Base-by-base conservation (phyloP, 1,284 basidiomycete genomes). In the Chalciporus sp. region DNA sequence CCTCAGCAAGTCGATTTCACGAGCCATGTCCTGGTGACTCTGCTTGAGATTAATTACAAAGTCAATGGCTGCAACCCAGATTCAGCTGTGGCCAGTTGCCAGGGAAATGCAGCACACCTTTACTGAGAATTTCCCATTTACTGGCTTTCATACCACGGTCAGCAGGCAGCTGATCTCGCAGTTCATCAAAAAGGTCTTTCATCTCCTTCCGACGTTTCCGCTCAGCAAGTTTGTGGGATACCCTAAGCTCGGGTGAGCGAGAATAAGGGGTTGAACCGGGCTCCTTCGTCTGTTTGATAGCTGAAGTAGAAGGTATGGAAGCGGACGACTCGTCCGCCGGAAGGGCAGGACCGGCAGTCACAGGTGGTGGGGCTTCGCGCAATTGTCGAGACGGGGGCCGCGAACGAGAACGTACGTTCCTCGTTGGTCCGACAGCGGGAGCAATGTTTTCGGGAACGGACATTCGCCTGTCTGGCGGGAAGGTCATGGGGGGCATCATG, bases 91-190 rank as follows among this genome's bases (percentile, higher is more conserved):
- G 58, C 37, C 23, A 26, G 39, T 40, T 29, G 44, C 49, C 11
- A 28, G 17, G 19, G 40, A 42, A 53, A 20, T 35, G 23, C 28
- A 28, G 71, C 79, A 60, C 61, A 92, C 94, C 91, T 85, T 95
- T 95, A 72, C 86, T 94, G 37, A 97, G 75, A 55, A 96, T 95
- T 75, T 97, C 94, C 95, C 94, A 97, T 75, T 98, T 98, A 75
- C 91, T 94, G 19, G 92, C 89, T 70, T 97, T 96, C 86, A 94
- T 90, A 33, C 92, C 92, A 52, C 93, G 82, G 72, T 95, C 93
- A 42, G 90, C 88, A 3, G 95, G 95, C 31, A 98, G 76, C 61
- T 92, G 86, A 71, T 95, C 94, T 53, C 92, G 82, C 56, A 98
- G 75, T 72, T 98, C 95, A 64, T 98, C 95, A 67, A 97, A 98